Percentiles rank a stretch among this genome's conserved stretches.
Conservation (phyloP, 371 early-diverging fungal species). For the Saksenaea oblongispora region DNA sequence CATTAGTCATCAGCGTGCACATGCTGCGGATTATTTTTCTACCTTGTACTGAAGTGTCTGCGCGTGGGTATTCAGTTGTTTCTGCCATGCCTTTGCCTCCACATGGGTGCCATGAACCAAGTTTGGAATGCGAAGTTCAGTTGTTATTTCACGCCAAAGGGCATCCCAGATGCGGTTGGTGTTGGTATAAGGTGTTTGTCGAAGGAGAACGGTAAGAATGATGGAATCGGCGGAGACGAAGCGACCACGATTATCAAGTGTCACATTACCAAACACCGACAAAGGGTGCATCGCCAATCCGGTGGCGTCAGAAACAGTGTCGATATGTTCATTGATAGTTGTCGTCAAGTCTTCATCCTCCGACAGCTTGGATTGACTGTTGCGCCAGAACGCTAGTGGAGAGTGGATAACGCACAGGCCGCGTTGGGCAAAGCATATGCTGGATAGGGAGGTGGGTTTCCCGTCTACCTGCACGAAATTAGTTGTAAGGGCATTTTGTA, state of each 20-base stretch:
- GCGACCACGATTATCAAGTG: slow-evolving; percentile 19
- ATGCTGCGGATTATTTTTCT: slow-evolving; percentile 6
- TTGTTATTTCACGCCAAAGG: slow-evolving; percentile 34
- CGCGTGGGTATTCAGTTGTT: slow-evolving; percentile 12
- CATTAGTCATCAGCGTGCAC: neutral
- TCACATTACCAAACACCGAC: slow-evolving; percentile 56
- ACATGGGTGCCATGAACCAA: neutral
- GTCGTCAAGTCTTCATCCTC: slow-evolving; percentile 26
- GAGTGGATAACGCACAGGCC: slow-evolving; percentile 59
- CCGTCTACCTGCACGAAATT: slow-evolving; percentile 23
- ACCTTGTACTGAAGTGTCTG: slow-evolving; percentile 36
- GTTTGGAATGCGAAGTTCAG: slow-evolving; percentile 6
- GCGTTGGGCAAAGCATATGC: slow-evolving; percentile 21
- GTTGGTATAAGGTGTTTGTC: slow-evolving; percentile 11
- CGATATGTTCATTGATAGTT: slow-evolving; percentile 36
- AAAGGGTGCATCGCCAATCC: slow-evolving; percentile 51
- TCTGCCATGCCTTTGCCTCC: slow-evolving; percentile 17
- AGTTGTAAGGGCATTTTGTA: slow-evolving; percentile 24
- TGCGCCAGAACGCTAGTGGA: slow-evolving; percentile 54
- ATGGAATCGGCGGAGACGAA: slow-evolving; percentile 52
- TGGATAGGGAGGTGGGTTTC: slow-evolving; percentile 19
- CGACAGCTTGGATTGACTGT: slow-evolving; percentile 9
- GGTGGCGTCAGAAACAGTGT: slow-evolving; percentile 28
- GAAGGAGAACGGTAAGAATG: slow-evolving; percentile 37
- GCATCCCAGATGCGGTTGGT: slow-evolving; percentile 44